Evolutionary conservation across 345 rosid genomes (phyloP).

Genomic region (Camelina sativa): DNA sequence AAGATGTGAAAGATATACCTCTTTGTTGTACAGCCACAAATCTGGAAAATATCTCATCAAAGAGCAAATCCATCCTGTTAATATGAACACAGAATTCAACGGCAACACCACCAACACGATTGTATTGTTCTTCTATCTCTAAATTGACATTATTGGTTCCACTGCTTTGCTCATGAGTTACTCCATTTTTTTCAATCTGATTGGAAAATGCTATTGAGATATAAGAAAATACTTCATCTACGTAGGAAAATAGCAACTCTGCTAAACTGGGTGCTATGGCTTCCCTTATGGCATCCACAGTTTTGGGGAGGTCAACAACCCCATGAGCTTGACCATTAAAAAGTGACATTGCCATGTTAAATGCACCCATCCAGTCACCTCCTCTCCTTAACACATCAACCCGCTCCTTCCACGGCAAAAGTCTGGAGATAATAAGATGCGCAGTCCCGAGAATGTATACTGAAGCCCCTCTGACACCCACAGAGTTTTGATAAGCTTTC

Average conservation of each 20-base stretch:
- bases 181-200: conserved; percentile 75
- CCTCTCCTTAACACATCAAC: conserved; percentile 90
- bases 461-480: conserved; percentile 92
- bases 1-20: conserved; percentile 59
- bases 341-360: conserved; percentile 95
- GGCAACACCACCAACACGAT: conserved; percentile 97
- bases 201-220: conserved; percentile 93
- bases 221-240: conserved; percentile 98
- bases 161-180: conserved; percentile 54
- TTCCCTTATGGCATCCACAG: conserved; percentile 77
- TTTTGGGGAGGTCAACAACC: conserved; percentile 92
- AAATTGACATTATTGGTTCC: conserved; percentile 58
- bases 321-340: conserved; percentile 99
- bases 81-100: conserved; percentile 96
- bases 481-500: conserved; percentile 87
- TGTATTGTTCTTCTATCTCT: conserved; percentile 93
- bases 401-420: conserved; percentile 98
- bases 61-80: conserved; percentile 87
- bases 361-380: conserved; percentile 99
- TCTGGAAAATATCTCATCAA: conserved; percentile 93
- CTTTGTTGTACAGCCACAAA: conserved; percentile 82
- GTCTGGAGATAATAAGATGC: conserved; percentile 81
- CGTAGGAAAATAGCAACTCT: conserved; percentile 88
- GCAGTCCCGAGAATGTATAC: conserved; percentile 82
- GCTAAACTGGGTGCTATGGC: conserved; percentile 91